These are phyloP conservation scores for Hypoxylon sp. DNA, from an alignment of 2,329 filamentous ascomycete genomes.

Conservation along the genomic window DNA sequence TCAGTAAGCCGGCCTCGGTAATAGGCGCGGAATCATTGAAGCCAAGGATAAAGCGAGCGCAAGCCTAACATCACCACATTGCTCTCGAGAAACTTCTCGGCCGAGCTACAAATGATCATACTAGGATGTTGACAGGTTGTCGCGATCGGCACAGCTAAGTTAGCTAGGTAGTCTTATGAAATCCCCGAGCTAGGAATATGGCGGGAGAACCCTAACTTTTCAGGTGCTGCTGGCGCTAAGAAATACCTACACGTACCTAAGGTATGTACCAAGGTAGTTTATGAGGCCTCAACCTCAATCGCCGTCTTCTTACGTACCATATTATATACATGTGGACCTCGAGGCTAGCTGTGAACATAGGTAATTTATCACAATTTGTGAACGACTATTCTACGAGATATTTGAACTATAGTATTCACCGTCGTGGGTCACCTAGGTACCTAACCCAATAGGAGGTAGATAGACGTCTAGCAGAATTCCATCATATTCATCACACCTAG, in stretches of 20 bases:
- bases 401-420: background rate
- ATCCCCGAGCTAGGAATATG: conserved; percentile 13
- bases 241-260: too few species aligned
- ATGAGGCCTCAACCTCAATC: background rate
- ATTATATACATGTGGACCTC: background rate
- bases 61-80: background rate
- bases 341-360: background rate
- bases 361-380: background rate
- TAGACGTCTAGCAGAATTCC: too few species aligned
- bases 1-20: conserved; percentile 4
- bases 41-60: background rate
- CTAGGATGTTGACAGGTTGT: background rate
- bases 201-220: conserved; percentile 9
- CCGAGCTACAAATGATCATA: background rate
- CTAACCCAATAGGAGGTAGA: background rate
- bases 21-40: background rate
- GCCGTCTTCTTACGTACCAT: background rate
- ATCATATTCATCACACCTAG: background rate
- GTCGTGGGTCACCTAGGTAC: background rate
- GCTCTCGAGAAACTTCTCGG: background rate
- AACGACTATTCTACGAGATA: background rate
- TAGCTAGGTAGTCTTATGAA: background rate
- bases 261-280: too few species aligned
- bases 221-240: too few species aligned
- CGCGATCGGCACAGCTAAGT: background rate